Percentiles rank a stretch among this genome's conserved stretches.
phyloP scores from a whole-genome alignment of 345 rosid genomes.

The Microcos paniculata region DNA sequence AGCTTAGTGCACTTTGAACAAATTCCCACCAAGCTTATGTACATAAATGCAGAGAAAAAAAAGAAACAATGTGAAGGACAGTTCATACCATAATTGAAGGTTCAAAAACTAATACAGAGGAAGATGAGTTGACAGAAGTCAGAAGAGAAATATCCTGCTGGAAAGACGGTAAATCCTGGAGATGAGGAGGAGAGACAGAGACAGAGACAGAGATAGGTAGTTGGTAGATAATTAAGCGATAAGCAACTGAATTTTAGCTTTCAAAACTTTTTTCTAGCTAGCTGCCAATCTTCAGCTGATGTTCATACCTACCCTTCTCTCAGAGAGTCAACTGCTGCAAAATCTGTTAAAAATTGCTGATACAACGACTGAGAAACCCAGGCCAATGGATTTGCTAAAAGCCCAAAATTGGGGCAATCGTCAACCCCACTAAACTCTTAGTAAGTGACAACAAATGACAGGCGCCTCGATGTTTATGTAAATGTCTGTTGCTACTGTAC shows the following conservation, averaged over 20 bases:
- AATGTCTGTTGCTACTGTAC: not conserved
- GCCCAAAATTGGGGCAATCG: not conserved
- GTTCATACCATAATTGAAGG: not conserved
- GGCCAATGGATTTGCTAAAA: not conserved
- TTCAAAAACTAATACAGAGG: not conserved
- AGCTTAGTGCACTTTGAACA: no score
- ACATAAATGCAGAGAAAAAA: not conserved
- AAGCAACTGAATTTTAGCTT: not conserved
- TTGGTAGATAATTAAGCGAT: no score
- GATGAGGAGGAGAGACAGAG: not conserved
- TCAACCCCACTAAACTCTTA: not conserved
- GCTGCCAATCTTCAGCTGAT: constrained; percentile 27
- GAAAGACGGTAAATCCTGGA: not conserved
- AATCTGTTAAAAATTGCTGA: constrained; percentile 2
- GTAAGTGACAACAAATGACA: not conserved
- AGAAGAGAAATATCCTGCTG: not conserved
- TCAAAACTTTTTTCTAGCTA: not conserved
- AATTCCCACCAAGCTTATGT: not conserved
- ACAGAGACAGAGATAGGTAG: not conserved
- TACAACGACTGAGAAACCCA: not conserved
- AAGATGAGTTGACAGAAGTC: not conserved
- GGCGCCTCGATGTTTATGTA: constrained; percentile 1
- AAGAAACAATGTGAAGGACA: not conserved
- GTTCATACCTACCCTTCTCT: constrained; percentile 30
- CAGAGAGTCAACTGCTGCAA: constrained; percentile 2